Evolutionary conservation across 495 filamentous ascomycete genomes (phyloP).

Genomic region (Collariella sp.): DNA sequence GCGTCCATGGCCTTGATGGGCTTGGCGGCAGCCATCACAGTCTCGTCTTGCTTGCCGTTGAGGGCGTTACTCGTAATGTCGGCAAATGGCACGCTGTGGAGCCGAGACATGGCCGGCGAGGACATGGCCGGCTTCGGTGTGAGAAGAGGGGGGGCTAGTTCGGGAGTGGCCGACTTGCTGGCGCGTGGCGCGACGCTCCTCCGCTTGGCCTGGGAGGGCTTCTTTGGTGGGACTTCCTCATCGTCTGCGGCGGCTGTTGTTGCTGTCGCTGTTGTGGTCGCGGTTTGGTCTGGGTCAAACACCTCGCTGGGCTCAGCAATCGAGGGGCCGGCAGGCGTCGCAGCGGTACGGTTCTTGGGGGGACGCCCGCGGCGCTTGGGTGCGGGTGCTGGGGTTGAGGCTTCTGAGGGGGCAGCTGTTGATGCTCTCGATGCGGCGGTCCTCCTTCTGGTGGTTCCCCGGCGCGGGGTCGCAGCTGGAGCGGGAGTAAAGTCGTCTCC

Average conservation of each 20-base stretch:
- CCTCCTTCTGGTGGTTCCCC: slow-evolving; percentile 48
- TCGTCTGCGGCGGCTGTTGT: slow-evolving; percentile 12
- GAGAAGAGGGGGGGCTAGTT: slow-evolving; percentile 41
- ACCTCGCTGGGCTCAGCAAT: slow-evolving; percentile 52
- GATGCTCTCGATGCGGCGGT: slow-evolving; percentile 29
- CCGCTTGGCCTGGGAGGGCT: slow-evolving; percentile 55
- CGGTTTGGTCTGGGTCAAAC: slow-evolving; percentile 49
- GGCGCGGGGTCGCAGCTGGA: slow-evolving; percentile 38
- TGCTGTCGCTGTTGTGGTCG: slow-evolving; percentile 22
- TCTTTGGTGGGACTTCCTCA: slow-evolving; percentile 48
- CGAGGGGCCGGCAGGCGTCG: slow-evolving; percentile 9
- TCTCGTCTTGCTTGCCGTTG: slow-evolving; percentile 44
- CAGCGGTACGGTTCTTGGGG: slow-evolving; percentile 28
- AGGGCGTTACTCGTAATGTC: slow-evolving; percentile 69
- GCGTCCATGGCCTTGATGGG: slow-evolving; percentile 66
- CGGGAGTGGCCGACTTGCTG: slow-evolving; percentile 39
- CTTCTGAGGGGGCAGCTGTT: slow-evolving; percentile 1
- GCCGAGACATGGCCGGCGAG: slow-evolving; percentile 35
- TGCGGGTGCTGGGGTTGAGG: slow-evolving; percentile 7
- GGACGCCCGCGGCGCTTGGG: slow-evolving; percentile 24
- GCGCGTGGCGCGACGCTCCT: slow-evolving; percentile 55
- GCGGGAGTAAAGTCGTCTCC: slow-evolving; percentile 76
- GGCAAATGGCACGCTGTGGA: slow-evolving; percentile 56
- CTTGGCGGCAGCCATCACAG: slow-evolving; percentile 41
- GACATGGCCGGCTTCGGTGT: slow-evolving; percentile 34